Conservation (phyloP, 2,329 filamentous ascomycete genomes). For the Hawksworthiomyces lignivorus region DNA sequence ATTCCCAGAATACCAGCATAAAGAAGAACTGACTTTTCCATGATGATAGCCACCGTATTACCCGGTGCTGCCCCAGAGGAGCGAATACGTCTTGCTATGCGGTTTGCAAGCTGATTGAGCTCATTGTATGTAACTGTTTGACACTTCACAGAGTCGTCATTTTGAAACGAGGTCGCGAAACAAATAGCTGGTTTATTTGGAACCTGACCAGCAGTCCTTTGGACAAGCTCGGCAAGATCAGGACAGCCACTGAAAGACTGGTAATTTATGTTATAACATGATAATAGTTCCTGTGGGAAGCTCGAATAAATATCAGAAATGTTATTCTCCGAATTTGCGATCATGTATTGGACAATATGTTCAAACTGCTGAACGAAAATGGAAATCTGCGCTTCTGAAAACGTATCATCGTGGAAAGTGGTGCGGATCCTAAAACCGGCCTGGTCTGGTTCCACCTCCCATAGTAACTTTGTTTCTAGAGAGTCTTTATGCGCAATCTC, state of each 20-base stretch:
- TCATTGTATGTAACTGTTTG: constrained; percentile 53
- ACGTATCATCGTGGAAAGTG: constrained; percentile 38
- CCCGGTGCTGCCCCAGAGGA: constrained; percentile 38
- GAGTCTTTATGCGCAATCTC: constrained; percentile 59
- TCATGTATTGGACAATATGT: constrained; percentile 29
- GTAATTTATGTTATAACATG: constrained; percentile 39
- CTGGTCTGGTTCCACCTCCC: constrained; percentile 64
- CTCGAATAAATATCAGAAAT: constrained; percentile 18
- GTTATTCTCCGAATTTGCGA: constrained; percentile 19
- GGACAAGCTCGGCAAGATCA: constrained; percentile 46
- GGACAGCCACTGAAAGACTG: constrained; percentile 25
- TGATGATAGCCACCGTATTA: constrained; percentile 61
- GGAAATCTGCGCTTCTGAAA: constrained; percentile 48
- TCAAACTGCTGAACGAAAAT: constrained; percentile 56
- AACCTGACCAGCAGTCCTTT: constrained; percentile 37
- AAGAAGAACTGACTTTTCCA: constrained; percentile 67
- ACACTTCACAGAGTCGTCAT: constrained; percentile 24
- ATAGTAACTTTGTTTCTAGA: constrained; percentile 65
- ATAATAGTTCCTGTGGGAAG: constrained; percentile 31
- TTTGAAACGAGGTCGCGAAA: constrained; percentile 47
- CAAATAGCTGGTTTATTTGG: constrained; percentile 55
- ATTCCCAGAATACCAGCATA: constrained; percentile 70
- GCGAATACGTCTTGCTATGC: constrained; percentile 49
- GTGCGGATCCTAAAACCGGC: constrained; percentile 32
- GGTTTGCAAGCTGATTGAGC: constrained; percentile 58